Base-by-base conservation (phyloP, 1,139 yeast species). In the Pneumocystis carinii region DNA sequence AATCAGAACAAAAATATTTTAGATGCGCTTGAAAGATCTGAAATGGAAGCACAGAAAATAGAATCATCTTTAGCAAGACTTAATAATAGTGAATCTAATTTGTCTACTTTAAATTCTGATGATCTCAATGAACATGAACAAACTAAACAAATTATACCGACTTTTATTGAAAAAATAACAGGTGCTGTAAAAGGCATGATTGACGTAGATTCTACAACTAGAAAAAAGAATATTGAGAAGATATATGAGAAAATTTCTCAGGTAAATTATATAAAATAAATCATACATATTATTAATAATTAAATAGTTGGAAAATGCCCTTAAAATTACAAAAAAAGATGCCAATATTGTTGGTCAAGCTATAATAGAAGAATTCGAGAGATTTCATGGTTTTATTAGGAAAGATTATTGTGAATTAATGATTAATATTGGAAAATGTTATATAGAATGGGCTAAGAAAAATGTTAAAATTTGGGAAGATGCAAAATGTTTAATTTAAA, bases 391-490 rank as follows among this genome's bases (percentile, higher is more conserved):
- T 38, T 71, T 75, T 29, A 78, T 76, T 65, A 78, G 77, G 64
- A 74, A 74, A 17, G 81, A 79, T 63, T 71, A 79, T 63, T 75
- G 76, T 62, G 75, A 76, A 64, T 83, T 83, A 68, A 77, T 84
- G 72, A 72, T 82, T 38, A 59, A 60, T 62, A 61, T 61, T 10
- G 80, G 84, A 64, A 75, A 81, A 59, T 80, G 82, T 65, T 79
- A 86, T 60, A 75, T 83, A 53, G 83, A 80, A 65, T 86, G 90
- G 90, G 87, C 88, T 3, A 79, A 78, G 69, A 83, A 83, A 74
- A 85, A 85, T 70, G 74, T 83, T 62, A 89, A 85, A 68, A 78
- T 82, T 62, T 86, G 92, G 92, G 84, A 83, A 69, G 90, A 85
- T 66, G 83, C 86, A 12, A 24, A 48, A n/a, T 48, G 32, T 48